Conservation (phyloP, 106 monocot species). For the Dendrobium huoshanense region DNA sequence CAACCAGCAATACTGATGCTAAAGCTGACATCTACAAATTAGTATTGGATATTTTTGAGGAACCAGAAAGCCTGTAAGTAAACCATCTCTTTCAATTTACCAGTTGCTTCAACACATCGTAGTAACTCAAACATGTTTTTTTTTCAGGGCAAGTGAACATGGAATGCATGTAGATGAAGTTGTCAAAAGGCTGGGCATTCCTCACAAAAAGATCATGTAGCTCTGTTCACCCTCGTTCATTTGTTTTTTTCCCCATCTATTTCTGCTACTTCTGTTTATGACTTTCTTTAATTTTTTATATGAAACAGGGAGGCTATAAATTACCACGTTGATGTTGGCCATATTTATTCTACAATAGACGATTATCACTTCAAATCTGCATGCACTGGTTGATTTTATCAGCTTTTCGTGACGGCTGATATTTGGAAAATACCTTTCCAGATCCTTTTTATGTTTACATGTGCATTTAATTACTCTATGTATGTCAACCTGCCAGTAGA, state of each 20-base stretch:
- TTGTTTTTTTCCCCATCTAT: background rate
- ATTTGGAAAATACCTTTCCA: no score
- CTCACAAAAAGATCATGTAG: conserved; percentile 56
- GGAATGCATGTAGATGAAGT: conserved; percentile 84
- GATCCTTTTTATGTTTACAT: no score
- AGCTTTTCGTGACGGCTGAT: background rate
- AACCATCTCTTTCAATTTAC: background rate
- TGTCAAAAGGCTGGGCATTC: conserved; percentile 34
- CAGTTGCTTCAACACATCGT: no score
- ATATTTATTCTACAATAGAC: conserved; percentile 86
- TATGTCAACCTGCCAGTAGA: background rate
- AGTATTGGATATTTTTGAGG: conserved; percentile 61
- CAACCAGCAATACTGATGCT: conserved; percentile 15
- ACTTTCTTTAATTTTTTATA: background rate
- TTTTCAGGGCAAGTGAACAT: conserved; percentile 38
- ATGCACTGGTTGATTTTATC: background rate
- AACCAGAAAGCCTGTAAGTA: conserved; percentile 57
- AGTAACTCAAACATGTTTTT: no score
- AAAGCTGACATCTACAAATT: conserved; percentile 35
- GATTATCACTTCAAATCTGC: conserved; percentile 73
- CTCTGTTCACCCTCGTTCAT: background rate
- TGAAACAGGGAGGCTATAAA: conserved; percentile 44
- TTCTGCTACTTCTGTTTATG: background rate
- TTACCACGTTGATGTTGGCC: conserved; percentile 62
- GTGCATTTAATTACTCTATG: background rate